Evolutionary conservation across 1,139 yeast species (phyloP).

Genomic region (Diutina rugosa): DNA sequence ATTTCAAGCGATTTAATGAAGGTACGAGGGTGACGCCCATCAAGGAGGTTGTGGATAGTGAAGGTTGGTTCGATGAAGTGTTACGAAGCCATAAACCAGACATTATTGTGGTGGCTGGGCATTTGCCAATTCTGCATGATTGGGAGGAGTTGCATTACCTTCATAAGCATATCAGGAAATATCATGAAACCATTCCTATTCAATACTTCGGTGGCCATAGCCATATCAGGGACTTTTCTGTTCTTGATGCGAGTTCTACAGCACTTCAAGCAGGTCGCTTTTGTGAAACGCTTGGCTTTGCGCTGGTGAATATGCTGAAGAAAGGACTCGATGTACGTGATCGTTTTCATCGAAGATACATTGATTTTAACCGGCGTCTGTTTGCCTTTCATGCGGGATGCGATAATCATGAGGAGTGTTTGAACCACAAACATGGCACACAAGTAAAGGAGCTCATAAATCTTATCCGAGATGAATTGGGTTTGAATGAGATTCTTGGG

Average conservation of each 20-base stretch:
- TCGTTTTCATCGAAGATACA: conserved; percentile 44
- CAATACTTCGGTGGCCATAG: conserved; percentile 94
- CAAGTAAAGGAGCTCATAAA: conserved; percentile 32
- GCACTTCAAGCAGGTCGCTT: conserved; percentile 87
- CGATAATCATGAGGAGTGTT: conserved; percentile 10
- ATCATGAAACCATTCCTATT: conserved; percentile 50
- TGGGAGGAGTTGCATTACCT: conserved; percentile 45
- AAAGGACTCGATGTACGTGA: conserved; percentile 4
- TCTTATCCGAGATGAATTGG: conserved; percentile 31
- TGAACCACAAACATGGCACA: conserved; percentile 40
- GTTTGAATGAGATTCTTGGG: conserved; percentile 49
- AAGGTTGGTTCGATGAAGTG: conserved; percentile 49
- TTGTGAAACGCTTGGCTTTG: conserved; percentile 86
- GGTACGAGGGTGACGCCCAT: conserved; percentile 58
- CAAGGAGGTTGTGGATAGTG: conserved; percentile 35
- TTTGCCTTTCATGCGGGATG: conserved; percentile 48
- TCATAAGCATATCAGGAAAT: conserved; percentile 40
- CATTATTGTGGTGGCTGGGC: conserved; percentile 61
- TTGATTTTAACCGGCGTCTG: conserved; percentile 68
- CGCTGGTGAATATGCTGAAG: conserved; percentile 33
- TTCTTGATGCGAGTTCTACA: conserved; percentile 53
- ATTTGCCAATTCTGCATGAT: conserved; percentile 53
- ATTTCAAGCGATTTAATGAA: conserved; percentile 51
- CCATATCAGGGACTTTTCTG: conserved; percentile 75
- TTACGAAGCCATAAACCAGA: conserved; percentile 40